Conservation (phyloP, 2,329 filamentous ascomycete species). For the Neocatenulostroma microsporum region DNA sequence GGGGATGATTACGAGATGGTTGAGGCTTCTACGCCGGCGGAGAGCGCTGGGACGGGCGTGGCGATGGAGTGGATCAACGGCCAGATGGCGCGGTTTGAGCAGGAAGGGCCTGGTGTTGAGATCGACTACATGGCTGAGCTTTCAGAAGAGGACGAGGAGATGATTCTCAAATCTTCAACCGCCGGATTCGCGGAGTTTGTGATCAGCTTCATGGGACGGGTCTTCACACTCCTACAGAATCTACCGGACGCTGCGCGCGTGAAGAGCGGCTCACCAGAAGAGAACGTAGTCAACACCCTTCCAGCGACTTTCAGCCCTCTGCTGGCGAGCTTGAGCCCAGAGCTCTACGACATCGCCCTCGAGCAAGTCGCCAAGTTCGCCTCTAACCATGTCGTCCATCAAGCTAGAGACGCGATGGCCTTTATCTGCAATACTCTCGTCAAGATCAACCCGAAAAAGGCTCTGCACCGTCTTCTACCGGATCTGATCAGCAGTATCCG, state of each 20-base stretch:
- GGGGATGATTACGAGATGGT: constrained; percentile 26
- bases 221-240: constrained; percentile 93
- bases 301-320: constrained; percentile 86
- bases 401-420: constrained; percentile 94
- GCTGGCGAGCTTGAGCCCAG: constrained; percentile 81
- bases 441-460: constrained; percentile 91
- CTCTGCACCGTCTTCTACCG: constrained; percentile 80
- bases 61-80: constrained; percentile 90
- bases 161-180: constrained; percentile 86
- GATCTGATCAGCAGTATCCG: constrained; percentile 87
- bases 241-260: constrained; percentile 83
- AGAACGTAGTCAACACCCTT: constrained; percentile 92
- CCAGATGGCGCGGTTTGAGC: constrained; percentile 90
- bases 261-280: constrained; percentile 84
- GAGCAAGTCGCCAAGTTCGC: constrained; percentile 91
- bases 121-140: constrained; percentile 79
- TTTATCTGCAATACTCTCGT: constrained; percentile 96
- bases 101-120: constrained; percentile 73
- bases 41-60: constrained; percentile 41
- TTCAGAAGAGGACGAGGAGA: constrained; percentile 75
- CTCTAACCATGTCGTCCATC: constrained; percentile 88
- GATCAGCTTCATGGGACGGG: constrained; percentile 79
- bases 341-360: constrained; percentile 84
- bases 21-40: constrained; percentile 9
- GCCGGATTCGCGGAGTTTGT: constrained; percentile 91